phyloP scores from a whole-genome alignment of 1,284 basidiomycete genomes.

The Ustilago xerochloae region DNA sequence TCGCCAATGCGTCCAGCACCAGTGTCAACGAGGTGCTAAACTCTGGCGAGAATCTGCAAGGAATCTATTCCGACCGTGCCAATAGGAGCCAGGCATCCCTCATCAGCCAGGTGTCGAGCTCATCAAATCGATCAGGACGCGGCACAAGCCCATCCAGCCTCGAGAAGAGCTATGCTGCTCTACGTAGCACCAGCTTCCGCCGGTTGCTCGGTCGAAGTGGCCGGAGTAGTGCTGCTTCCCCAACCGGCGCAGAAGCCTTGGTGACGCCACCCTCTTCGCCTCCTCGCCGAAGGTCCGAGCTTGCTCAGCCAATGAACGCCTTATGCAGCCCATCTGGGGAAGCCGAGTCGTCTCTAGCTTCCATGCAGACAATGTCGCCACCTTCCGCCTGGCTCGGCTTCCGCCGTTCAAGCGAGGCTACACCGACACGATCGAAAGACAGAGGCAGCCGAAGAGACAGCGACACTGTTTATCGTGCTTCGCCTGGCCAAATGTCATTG shows the following conservation, averaged over 20 bases:
- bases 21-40: constrained; percentile 16
- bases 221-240: not conserved
- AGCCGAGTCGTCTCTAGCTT: not conserved
- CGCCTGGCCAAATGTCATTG: not conserved
- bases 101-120: constrained; percentile 28
- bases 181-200: constrained; percentile 36
- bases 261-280: constrained; percentile 2
- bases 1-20: constrained; percentile 20
- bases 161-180: constrained; percentile 27
- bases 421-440: constrained; percentile 15
- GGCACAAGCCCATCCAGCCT: constrained; percentile 17
- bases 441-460: not conserved
- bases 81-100: constrained; percentile 36
- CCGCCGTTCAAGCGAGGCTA: constrained; percentile 28
- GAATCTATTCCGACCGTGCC: not conserved
- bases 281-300: constrained; percentile 6
- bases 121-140: constrained; percentile 19
- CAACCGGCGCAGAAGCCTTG: not conserved
- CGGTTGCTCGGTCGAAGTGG: constrained; percentile 21
- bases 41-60: not conserved
- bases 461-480: not conserved
- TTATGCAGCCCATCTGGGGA: constrained; percentile 9
- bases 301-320: not conserved
- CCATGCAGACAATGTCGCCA: constrained; percentile 9
- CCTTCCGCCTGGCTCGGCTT: constrained; percentile 14